A percentile compares a stretch with the other conserved stretches of the same genome.
Conservation (phyloP, 2,329 filamentous ascomycete genomes). For the Fusarium veterinarium region DNA sequence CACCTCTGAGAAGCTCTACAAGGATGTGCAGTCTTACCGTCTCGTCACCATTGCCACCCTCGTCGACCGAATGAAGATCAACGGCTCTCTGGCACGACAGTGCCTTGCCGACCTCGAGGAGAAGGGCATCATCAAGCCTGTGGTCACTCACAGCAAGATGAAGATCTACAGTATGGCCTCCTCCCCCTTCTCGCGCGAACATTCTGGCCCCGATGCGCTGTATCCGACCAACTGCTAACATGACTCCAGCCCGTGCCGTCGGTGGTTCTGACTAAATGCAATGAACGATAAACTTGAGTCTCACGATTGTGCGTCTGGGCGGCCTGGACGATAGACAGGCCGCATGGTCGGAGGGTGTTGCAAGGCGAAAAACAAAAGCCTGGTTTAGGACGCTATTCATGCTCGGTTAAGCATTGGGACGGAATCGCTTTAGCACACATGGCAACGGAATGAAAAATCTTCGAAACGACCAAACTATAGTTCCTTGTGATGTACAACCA, state of each 20-base stretch:
- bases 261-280: slow-evolving; percentile 59
- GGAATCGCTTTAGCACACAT: slow-evolving; percentile 53
- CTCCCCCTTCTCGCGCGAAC: slow-evolving; percentile 13
- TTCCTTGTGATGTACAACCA: slow-evolving; percentile 9
- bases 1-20: slow-evolving; percentile 98
- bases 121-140: slow-evolving; percentile 98
- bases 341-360: slow-evolving; percentile 51
- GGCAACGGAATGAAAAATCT: slow-evolving; percentile 55
- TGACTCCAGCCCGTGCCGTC: slow-evolving; percentile 67
- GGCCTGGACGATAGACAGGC: slow-evolving; percentile 52
- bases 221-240: slow-evolving; percentile 45
- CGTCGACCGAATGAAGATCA: slow-evolving; percentile 99
- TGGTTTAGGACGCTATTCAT: slow-evolving; percentile 55
- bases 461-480: slow-evolving; percentile 44
- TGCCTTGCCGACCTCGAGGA: slow-evolving; percentile 94
- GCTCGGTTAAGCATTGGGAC: slow-evolving; percentile 55
- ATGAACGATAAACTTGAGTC: slow-evolving; percentile 49
- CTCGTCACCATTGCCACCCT: slow-evolving; percentile 98
- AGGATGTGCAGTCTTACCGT: slow-evolving; percentile 99
- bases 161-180: slow-evolving; percentile 88
- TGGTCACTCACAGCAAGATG: slow-evolving; percentile 96
- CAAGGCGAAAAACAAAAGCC: slow-evolving; percentile 49
- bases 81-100: slow-evolving; percentile 93
- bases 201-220: neutral
- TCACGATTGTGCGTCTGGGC: slow-evolving; percentile 55